Conservation (phyloP, 805 yeast genomes). For the Yamadazyma scolyti region DNA sequence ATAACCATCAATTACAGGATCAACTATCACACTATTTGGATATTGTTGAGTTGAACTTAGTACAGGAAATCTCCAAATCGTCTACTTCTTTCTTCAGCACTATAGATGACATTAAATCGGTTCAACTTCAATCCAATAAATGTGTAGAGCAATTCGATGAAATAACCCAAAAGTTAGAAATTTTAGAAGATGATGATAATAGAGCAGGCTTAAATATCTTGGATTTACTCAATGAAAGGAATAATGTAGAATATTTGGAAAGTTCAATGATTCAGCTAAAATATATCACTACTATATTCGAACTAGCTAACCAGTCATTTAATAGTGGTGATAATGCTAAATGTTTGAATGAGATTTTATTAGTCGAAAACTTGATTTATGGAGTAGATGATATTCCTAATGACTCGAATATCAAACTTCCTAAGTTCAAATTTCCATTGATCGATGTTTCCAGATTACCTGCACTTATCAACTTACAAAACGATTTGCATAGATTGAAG, state of each 20-base stretch:
- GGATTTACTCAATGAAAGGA: slow-evolving; percentile 47
- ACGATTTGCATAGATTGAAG: slow-evolving; percentile 51
- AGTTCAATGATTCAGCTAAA: slow-evolving; percentile 54
- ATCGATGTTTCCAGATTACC: slow-evolving; percentile 42
- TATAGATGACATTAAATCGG: slow-evolving; percentile 67
- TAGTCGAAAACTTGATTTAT: slow-evolving; percentile 53
- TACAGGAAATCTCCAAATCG: slow-evolving; percentile 78
- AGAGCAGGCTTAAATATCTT: slow-evolving; percentile 48
- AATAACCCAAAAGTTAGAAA: slow-evolving; percentile 44
- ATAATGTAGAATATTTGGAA: slow-evolving; percentile 61
- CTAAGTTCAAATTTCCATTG: slow-evolving; percentile 27
- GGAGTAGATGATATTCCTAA: slow-evolving; percentile 16
- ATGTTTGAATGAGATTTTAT: slow-evolving; percentile 56
- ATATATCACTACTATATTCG: slow-evolving; percentile 26
- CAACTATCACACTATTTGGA: slow-evolving; percentile 80
- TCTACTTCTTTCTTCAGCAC: slow-evolving; percentile 84
- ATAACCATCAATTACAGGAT: slow-evolving; percentile 64
- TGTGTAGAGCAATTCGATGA: slow-evolving; percentile 46
- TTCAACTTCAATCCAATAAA: slow-evolving; percentile 50
- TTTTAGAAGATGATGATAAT: slow-evolving; percentile 48
- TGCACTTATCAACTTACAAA: slow-evolving; percentile 49
- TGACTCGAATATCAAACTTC: slow-evolving; percentile 14
- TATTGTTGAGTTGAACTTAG: slow-evolving; percentile 74
- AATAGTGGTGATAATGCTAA: slow-evolving; percentile 44
- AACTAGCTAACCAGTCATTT: slow-evolving; percentile 38